phyloP scores from a whole-genome alignment of 129 eudicot species.

The Flaveria trinervia region DNA sequence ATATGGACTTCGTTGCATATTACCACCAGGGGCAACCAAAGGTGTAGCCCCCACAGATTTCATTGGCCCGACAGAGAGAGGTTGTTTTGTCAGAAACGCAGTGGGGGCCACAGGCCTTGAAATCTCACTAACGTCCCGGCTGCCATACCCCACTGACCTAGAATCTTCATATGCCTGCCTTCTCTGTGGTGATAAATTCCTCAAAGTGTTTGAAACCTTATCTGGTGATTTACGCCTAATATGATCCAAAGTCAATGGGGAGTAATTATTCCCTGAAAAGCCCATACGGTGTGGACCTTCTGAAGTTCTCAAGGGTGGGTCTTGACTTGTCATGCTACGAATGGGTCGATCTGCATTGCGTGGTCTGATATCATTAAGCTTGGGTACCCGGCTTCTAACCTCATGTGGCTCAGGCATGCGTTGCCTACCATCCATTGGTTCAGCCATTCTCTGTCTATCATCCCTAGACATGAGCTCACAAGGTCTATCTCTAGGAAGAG shows the following conservation, averaged over 20 bases:
- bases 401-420: conserved; percentile 38
- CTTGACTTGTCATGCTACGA: conserved; percentile 36
- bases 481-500: conserved; percentile 41
- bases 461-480: conserved; percentile 35
- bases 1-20: conserved; percentile 56
- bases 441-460: conserved; percentile 37
- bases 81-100: conserved; percentile 46
- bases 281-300: conserved; percentile 45
- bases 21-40: conserved; percentile 41
- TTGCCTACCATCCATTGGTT: conserved; percentile 48
- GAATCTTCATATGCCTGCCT: conserved; percentile 62
- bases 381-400: conserved; percentile 35
- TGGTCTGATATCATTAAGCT: conserved; percentile 40
- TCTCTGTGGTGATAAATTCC: conserved; percentile 58
- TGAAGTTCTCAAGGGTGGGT: conserved; percentile 44
- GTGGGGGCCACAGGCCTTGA: conserved; percentile 54
- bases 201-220: conserved; percentile 39
- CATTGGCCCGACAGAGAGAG: conserved; percentile 51
- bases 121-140: conserved; percentile 49
- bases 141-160: conserved; percentile 47
- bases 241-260: conserved; percentile 73
- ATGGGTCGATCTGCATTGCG: conserved; percentile 39
- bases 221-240: conserved; percentile 79
- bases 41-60: conserved; percentile 36
- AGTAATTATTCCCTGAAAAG: conserved; percentile 43